Conservation (phyloP, 352 stramenopile species). For the Phytophthora colocasiae region DNA sequence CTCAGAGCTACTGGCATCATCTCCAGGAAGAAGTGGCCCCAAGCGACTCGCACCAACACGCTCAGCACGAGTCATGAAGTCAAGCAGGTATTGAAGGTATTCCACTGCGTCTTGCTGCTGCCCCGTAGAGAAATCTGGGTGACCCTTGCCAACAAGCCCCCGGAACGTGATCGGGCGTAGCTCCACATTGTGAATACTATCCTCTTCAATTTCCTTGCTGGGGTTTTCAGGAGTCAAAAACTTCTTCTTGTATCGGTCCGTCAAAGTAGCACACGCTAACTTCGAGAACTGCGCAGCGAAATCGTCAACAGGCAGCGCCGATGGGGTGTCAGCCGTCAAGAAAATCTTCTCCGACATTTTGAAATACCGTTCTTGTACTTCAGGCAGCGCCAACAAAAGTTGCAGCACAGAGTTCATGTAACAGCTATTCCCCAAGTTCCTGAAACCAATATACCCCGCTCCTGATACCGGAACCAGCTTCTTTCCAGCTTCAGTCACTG, state of each 20-base stretch:
- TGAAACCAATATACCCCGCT: slow-evolving; percentile 94
- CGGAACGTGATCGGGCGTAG: slow-evolving; percentile 93
- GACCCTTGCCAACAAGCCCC: slow-evolving; percentile 93
- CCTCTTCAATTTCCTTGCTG: slow-evolving; percentile 45
- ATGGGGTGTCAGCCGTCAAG: slow-evolving; percentile 35
- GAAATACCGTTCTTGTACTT: slow-evolving; percentile 79
- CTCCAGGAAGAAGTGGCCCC: slow-evolving; percentile 49
- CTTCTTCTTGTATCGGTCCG: slow-evolving; percentile 84
- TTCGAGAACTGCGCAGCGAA: slow-evolving; percentile 95
- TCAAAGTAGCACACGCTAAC: slow-evolving; percentile 87
- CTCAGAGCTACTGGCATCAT: slow-evolving; percentile 38
- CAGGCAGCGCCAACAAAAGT: slow-evolving; percentile 88
- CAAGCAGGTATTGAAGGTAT: slow-evolving; percentile 97
- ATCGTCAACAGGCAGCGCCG: slow-evolving; percentile 65
- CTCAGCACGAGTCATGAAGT: slow-evolving; percentile 92
- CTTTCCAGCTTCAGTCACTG: slow-evolving; percentile 97
- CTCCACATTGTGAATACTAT: slow-evolving; percentile 50
- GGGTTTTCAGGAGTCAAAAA: slow-evolving; percentile 33
- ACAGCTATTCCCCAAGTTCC: slow-evolving; percentile 99
- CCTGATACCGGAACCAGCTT: slow-evolving; percentile 92
- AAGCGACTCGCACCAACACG: slow-evolving; percentile 57
- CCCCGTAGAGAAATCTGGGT: slow-evolving; percentile 96
- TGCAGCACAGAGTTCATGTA: slow-evolving; percentile 99
- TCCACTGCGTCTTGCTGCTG: slow-evolving; percentile 98
- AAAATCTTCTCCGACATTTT: slow-evolving; percentile 70